Evolutionary conservation across 1,284 basidiomycete species (phyloP), one percentile per base, ranked within the genome.

Genomic region (Ceratorhiza oryzae-sativae): DNA sequence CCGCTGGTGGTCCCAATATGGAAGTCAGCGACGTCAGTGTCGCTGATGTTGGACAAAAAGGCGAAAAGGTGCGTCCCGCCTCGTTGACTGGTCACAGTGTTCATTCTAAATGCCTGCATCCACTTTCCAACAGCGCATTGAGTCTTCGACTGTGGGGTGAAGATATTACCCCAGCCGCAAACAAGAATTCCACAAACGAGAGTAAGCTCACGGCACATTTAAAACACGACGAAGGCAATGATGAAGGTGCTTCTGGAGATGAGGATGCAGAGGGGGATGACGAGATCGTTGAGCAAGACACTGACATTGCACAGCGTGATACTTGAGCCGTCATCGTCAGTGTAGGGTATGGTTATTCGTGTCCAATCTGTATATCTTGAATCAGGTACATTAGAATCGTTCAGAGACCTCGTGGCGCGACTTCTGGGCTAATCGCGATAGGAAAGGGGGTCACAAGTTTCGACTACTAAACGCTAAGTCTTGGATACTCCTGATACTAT

Each of bases 21-120:
- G 96, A 94, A 93, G 81, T 94, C 93, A 0, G 90, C 89, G 74
- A 87, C 89, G 18, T 95, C 93, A 1, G 80, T 96, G 72, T 88
- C 90, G 3, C 84, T 97, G 71, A 95, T 98, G 92, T 88, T 97
- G 73, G 94, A 97, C 81, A 98, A 97, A 81, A 91, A 91, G 77
- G 93, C 94, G 41, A 97, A 97, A 82, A 93, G 90, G 94, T 93
- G 72, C 27, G 81, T 78, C 18, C 3, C 27, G 39, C n/a, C n/a
- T n/a, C n/a, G n/a, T n/a, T n/a, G n/a, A n/a, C n/a, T n/a, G 32
- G 18, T 23, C 27, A 5, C 49, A 56, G 6, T 48, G 46, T 2
- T 61, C 12, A 12, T 46, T 39, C 12, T 30, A 5, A 39, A 18
- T 45, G 71, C 36, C 46, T 71, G 13, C 72, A 70, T 36, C 55